phyloP scores from a whole-genome alignment of 495 filamentous ascomycete species.

The Antarctomyces pellizariae region DNA sequence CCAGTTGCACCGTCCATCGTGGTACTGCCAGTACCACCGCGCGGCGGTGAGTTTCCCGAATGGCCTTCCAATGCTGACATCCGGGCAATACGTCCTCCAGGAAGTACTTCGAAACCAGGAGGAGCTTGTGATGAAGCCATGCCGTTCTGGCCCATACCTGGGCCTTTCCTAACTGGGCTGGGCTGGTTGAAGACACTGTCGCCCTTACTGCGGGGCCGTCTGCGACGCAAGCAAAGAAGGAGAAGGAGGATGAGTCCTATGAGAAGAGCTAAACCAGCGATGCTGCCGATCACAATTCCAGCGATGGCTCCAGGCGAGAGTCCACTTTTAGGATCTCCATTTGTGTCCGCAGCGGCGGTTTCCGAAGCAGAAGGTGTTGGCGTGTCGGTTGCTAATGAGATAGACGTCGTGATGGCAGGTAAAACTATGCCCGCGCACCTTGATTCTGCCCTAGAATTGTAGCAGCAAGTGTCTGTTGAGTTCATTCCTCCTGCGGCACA shows the following conservation, averaged over 20 bases:
- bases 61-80: conserved; percentile 83
- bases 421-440: conserved; percentile 53
- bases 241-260: conserved; percentile 34
- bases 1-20: conserved; percentile 12
- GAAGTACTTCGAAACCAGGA: conserved; percentile 45
- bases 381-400: conserved; percentile 26
- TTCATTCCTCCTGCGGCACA: conserved; percentile 66
- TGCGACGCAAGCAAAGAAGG: conserved; percentile 32
- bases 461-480: conserved; percentile 87
- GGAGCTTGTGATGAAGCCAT: conserved; percentile 19
- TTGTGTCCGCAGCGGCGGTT: conserved; percentile 8
- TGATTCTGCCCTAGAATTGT: conserved; percentile 44
- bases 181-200: conserved; percentile 67
- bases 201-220: conserved; percentile 31
- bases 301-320: conserved; percentile 73
- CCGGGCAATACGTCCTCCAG: conserved; percentile 74
- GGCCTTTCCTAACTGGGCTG: conserved; percentile 39
- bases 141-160: conserved; percentile 8
- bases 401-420: conserved; percentile 46
- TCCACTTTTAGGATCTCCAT: conserved; percentile 21
- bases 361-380: conserved; percentile 17
- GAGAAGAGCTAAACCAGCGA: conserved; percentile 47
- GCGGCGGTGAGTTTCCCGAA: conserved; percentile 33
- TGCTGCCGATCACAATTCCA: conserved; percentile 65
- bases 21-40: conserved; percentile 12